A percentile compares a stretch with the other conserved stretches of the same genome.
Evolutionary conservation across 768 basidiomycete genomes (phyloP).

Genomic region (Psilocybe sp.): DNA sequence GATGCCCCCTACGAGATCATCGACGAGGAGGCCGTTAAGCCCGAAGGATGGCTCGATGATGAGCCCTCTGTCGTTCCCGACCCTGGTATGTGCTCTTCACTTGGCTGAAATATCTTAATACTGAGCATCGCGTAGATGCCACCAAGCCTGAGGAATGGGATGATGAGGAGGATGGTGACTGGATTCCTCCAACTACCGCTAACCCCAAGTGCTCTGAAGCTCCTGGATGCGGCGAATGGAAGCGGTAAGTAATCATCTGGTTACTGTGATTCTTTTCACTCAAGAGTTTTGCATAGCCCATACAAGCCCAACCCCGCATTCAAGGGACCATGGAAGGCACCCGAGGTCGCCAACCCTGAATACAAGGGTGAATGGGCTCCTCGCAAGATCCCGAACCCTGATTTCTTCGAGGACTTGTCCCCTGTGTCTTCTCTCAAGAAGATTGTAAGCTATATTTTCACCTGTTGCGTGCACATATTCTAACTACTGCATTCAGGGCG

Average conservation of each 20-base stretch:
- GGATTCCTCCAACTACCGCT: constrained; percentile 84
- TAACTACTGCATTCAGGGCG: constrained; percentile 50
- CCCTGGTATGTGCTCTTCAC: constrained; percentile 53
- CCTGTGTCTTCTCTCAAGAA: constrained; percentile 82
- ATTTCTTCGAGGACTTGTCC: constrained; percentile 82
- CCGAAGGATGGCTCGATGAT: constrained; percentile 94
- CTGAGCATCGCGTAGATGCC: constrained; percentile 45
- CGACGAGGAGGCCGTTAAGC: constrained; percentile 86
- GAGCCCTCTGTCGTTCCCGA: constrained; percentile 82
- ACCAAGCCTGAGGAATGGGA: constrained; percentile 99
- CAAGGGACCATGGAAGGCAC: constrained; percentile 98
- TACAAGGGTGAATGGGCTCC: constrained; percentile 97
- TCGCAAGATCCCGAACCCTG: constrained; percentile 86
- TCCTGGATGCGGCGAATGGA: constrained; percentile 96
- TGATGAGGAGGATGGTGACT: constrained; percentile 98
- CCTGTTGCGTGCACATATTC: neutral
- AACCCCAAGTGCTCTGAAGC: constrained; percentile 91
- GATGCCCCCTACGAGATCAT: constrained; percentile 89
- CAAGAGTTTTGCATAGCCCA: constrained; percentile 44
- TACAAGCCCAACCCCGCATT: constrained; percentile 89
- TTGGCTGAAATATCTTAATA: neutral
- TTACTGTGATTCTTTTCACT: neutral
- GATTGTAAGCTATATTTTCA: constrained; percentile 54
- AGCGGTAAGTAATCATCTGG: constrained; percentile 46
- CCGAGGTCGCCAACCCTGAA: constrained; percentile 93